Evolutionary conservation across 768 basidiomycete species (phyloP).

Genomic region (Boletales sp.): DNA sequence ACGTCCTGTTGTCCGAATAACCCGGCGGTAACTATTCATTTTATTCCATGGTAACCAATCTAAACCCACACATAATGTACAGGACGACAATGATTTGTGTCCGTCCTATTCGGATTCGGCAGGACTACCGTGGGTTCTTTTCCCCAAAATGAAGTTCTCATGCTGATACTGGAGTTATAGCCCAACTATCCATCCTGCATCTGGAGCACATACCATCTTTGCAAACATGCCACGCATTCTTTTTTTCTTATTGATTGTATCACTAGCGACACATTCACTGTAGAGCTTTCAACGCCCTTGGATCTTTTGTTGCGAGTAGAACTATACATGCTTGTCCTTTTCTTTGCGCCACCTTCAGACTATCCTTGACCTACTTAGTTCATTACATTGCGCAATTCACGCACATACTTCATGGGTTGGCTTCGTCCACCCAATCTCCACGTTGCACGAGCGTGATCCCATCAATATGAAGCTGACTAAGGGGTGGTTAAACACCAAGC

Average conservation of each 20-base stretch:
- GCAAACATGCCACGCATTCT: conserved; percentile 15
- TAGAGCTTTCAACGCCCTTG: conserved; percentile 8
- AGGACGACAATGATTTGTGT: conserved; percentile 54
- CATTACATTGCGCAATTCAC: background rate
- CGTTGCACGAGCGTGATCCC: background rate
- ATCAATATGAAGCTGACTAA: background rate
- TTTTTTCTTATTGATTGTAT: conserved; percentile 16
- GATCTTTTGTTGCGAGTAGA: conserved; percentile 1
- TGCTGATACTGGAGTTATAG: conserved; percentile 19
- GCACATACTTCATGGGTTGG: conserved; percentile 1
- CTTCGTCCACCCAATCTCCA: background rate
- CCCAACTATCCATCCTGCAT: conserved; percentile 29
- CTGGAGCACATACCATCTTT: conserved; percentile 11
- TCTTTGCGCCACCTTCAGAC: background rate
- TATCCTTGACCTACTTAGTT: background rate
- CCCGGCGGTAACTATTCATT: conserved; percentile 45
- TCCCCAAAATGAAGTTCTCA: background rate
- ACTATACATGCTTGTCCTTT: background rate
- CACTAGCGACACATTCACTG: conserved; percentile 12
- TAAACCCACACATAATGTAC: conserved; percentile 7
- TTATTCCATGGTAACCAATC: background rate
- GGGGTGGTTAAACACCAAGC: background rate
- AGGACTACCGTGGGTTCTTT: conserved; percentile 52
- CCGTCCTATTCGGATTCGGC: conserved; percentile 69
- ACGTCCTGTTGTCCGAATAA: conserved; percentile 72